These are phyloP conservation scores for Pleurotus tuoliensis DNA, from an alignment of 768 basidiomycete genomes.

Conservation along the genomic window DNA sequence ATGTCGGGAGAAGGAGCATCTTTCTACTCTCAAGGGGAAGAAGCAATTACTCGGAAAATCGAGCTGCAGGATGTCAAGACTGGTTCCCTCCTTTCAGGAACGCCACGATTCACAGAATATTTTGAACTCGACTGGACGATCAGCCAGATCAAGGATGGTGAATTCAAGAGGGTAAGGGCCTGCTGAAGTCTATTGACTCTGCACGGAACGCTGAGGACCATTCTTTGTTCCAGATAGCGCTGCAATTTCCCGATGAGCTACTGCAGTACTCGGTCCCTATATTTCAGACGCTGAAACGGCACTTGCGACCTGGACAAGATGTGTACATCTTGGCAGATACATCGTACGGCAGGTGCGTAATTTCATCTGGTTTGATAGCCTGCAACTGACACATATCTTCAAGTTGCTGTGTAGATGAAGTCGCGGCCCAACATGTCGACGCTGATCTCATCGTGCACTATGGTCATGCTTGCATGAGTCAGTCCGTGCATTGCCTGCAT, in stretches of 20 bases:
- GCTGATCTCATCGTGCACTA: constrained; percentile 93
- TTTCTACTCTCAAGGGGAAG: constrained; percentile 59
- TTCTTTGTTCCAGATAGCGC: constrained; percentile 55
- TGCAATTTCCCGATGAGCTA: constrained; percentile 96
- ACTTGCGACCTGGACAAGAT: constrained; percentile 39
- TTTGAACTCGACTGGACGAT: constrained; percentile 76
- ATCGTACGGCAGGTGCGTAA: constrained; percentile 85
- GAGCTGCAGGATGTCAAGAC: constrained; percentile 39
- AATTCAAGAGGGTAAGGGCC: constrained; percentile 64
- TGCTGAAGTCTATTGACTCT: not conserved
- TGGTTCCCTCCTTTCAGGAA: constrained; percentile 24
- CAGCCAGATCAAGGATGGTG: constrained; percentile 51
- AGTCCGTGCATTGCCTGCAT: constrained; percentile 45
- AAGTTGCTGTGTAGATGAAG: constrained; percentile 96
- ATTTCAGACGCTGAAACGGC: constrained; percentile 58
- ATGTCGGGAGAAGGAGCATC: constrained; percentile 24
- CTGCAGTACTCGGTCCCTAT: constrained; percentile 84
- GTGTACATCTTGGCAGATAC: constrained; percentile 95
- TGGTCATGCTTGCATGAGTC: constrained; percentile 93
- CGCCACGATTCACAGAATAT: constrained; percentile 50
- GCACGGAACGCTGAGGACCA: not conserved
- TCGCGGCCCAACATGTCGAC: constrained; percentile 90
- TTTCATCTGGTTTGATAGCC: not conserved
- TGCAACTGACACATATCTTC: not conserved
- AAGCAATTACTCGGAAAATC: constrained; percentile 56